Base-by-base conservation (phyloP, 2,329 filamentous ascomycete genomes). In the Kalmusia sp. region DNA sequence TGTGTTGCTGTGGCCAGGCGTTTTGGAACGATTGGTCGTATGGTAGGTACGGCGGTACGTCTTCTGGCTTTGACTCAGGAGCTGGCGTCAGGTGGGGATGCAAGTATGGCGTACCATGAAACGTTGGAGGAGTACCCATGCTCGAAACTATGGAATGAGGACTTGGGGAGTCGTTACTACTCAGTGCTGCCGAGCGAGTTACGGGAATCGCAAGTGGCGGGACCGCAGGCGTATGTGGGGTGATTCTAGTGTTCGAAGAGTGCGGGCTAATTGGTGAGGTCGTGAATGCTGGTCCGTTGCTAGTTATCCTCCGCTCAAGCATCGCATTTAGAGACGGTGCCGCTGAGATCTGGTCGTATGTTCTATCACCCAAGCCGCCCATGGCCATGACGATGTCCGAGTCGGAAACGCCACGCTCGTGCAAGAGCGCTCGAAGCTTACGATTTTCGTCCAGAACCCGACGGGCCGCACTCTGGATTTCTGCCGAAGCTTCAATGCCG, bases 371-470 rank as follows among this genome's bases (percentile, higher is more conserved):
- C 14, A 61, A 40, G 7, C 59, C 58, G 7, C 64, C 65, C 27
- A 73, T 61, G 17, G 66, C 67, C 14, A 63, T 56, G 14, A 62
- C 49, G 52, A 90, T 81, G 37, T 83, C 81, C 6, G 79, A 75
- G 54, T 87, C 83, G 35, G 76, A 71, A 19, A 89, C 75, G 3
- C 88, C 87, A 59, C 83, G 77, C 37, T 80, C 74, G 46, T 79
- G 76, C 28, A 91, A 78, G 15, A 92, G 76, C 14, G 75, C 75
- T 19, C 87, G 80, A 51, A 92, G 77, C 48, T 82, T 82, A 53
- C 77, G 81, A 70, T 92, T 92, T 71, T 93, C 88, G 14, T 88
- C 85, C 4, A 85, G 81, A 2, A 92, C 89, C 49, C 77, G 83
- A 51, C 87, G 79, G 2, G 89, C 89, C 0, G 88, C 89, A 45